Base-by-base conservation (phyloP, 495 filamentous ascomycete genomes). In the Cercophora scortea region DNA sequence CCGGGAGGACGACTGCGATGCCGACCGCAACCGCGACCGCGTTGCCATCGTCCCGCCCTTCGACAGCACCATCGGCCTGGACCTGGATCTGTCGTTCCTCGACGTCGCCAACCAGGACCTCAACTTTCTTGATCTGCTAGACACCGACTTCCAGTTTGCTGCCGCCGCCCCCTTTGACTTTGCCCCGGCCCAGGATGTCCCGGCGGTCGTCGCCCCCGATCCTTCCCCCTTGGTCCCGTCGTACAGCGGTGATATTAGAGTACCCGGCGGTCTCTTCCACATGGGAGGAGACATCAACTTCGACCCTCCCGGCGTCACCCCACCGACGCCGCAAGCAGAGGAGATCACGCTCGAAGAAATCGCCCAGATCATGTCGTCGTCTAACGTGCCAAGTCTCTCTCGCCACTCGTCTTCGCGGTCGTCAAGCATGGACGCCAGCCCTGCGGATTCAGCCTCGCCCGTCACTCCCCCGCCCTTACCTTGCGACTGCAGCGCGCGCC, bases 401-500 rank as follows among this genome's bases (percentile, higher is more conserved):
- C 56, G 62, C 4, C 32, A 51, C 7, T 56, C 62, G 1, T 61
- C 50, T 36, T 42, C 57, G 4, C 32, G 13, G 33, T 54, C 54
- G 7, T 32, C 52, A 8, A 53, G 45, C 49, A 32, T 48, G 11
- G 15, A 47, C 6, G 15, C 44, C 43, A 49, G 50, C 35, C 15
- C 33, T 52, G 8, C 38, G 17, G 3, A 38, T 8, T 15, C 40
- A 18, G 35, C 49, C 34, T n/a, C 36, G 8, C 12, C 36, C 32
- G 2, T 39, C 32, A 11, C 16, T 34, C 32, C 35, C 16, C 32
- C 45, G 0, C 50, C 36, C 17, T 32, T 32, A 16, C n/a, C 35
- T 1, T 77, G 75, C 50, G 52, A 52, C 43, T 77, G 75, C 47
- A 64, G 69, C 3, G 50, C 65, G 1, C 59, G 57, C 3, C 64